phyloP scores from a whole-genome alignment of 768 basidiomycete genomes.

The Myochromella boudieri region DNA sequence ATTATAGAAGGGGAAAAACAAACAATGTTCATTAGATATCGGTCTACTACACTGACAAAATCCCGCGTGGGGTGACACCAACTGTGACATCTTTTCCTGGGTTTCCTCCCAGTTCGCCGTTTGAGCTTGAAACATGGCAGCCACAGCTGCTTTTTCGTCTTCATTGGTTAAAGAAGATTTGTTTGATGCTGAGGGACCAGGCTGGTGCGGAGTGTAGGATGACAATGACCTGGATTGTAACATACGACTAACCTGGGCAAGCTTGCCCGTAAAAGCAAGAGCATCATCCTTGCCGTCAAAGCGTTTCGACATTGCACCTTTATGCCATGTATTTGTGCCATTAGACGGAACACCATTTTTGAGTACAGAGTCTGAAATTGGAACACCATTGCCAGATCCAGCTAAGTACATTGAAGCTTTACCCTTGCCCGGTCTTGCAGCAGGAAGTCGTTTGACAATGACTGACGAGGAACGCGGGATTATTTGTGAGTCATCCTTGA shows the following conservation, averaged over 20 bases:
- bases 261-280: constrained; percentile 30
- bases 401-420: constrained; percentile 78
- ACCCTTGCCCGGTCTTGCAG: constrained; percentile 78
- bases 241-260: constrained; percentile 24
- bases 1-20: constrained; percentile 31
- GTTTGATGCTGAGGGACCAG: constrained; percentile 26
- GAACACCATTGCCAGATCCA: constrained; percentile 38
- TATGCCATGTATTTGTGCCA: constrained; percentile 54
- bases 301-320: constrained; percentile 80
- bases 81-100: constrained; percentile 99
- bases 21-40: constrained; percentile 70
- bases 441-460: constrained; percentile 87
- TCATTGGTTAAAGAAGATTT: constrained; percentile 51
- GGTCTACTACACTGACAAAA: constrained; percentile 67
- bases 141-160: constrained; percentile 94
- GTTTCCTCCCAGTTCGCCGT: constrained; percentile 97
- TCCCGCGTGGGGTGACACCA: constrained; percentile 65
- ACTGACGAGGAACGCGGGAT: constrained; percentile 96
- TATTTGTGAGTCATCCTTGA: constrained; percentile 87
- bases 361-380: constrained; percentile 48
- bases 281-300: constrained; percentile 85
- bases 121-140: constrained; percentile 97
- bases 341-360: constrained; percentile 31
- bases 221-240: constrained; percentile 11
- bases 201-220: constrained; percentile 16